phyloP scores from a whole-genome alignment of 129 eudicot genomes.

The Scalesia atractyloides region DNA sequence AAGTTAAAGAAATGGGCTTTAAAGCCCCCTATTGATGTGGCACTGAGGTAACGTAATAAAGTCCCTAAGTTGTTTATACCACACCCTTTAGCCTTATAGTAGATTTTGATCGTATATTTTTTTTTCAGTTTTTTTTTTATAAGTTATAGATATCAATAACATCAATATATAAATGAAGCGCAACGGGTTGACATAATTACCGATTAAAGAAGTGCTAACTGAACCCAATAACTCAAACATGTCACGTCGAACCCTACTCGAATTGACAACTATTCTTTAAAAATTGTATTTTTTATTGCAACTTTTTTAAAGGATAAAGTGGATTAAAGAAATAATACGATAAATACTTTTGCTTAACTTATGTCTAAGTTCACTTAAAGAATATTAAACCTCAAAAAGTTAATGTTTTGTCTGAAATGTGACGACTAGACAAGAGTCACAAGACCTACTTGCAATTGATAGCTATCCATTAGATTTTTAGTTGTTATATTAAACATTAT shows the following conservation, averaged over 20 bases:
- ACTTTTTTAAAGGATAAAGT: neutral
- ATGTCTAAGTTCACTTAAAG: conserved; percentile 2
- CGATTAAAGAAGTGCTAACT: neutral
- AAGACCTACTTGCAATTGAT: neutral
- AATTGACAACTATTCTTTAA: neutral
- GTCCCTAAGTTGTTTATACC: too few species aligned
- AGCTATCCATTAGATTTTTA: conserved; percentile 2
- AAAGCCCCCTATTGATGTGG: too few species aligned
- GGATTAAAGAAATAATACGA: neutral
- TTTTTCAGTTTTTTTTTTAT: too few species aligned
- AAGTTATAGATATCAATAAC: too few species aligned
- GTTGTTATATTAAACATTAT: neutral
- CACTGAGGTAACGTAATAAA: too few species aligned
- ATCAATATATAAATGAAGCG: neutral
- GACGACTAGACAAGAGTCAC: neutral
- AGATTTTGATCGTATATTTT: too few species aligned
- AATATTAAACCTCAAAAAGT: conserved; percentile 5
- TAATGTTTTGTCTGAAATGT: conserved; percentile 1
- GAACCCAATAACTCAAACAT: neutral
- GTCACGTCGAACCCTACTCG: neutral
- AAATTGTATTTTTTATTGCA: neutral
- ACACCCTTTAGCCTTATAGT: too few species aligned
- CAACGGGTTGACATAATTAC: neutral
- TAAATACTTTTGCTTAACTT: conserved; percentile 1
- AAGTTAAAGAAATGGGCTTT: too few species aligned